Percentiles rank a stretch among this genome's conserved stretches.
phyloP scores from a whole-genome alignment of 768 basidiomycete species.

The Pleurotus djamor region DNA sequence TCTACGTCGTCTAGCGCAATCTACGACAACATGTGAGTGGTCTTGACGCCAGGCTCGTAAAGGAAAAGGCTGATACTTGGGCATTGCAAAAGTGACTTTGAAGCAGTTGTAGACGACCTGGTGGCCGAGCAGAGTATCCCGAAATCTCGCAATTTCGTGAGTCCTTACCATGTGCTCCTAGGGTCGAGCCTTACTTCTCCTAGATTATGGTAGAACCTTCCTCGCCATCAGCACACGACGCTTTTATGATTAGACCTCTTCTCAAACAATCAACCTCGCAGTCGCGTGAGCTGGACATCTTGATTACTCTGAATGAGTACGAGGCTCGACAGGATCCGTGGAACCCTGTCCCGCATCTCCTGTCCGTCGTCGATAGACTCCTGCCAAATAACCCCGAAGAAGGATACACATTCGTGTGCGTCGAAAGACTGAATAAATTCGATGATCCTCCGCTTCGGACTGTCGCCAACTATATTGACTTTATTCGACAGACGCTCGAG shows the following conservation, averaged over 20 bases:
- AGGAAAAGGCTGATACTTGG: background rate
- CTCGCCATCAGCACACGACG: conserved; percentile 17
- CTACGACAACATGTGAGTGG: conserved; percentile 23
- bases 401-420: conserved; percentile 33
- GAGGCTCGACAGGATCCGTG: conserved; percentile 48
- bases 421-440: conserved; percentile 42
- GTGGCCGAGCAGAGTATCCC: conserved; percentile 18
- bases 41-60: background rate
- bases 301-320: conserved; percentile 40
- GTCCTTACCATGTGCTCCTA: background rate
- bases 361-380: conserved; percentile 37
- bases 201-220: conserved; percentile 32
- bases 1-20: conserved; percentile 26
- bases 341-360: conserved; percentile 49
- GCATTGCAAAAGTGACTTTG: conserved; percentile 22
- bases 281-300: conserved; percentile 35
- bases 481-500: conserved; percentile 50
- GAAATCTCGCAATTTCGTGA: conserved; percentile 18
- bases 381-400: conserved; percentile 18
- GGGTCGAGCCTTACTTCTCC: background rate
- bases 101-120: conserved; percentile 26
- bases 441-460: conserved; percentile 42
- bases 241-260: conserved; percentile 40
- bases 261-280: conserved; percentile 13
- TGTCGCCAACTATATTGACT: conserved; percentile 48